phyloP scores from a whole-genome alignment of 163 green algal genomes.

The Scenedesmus sp. region DNA sequence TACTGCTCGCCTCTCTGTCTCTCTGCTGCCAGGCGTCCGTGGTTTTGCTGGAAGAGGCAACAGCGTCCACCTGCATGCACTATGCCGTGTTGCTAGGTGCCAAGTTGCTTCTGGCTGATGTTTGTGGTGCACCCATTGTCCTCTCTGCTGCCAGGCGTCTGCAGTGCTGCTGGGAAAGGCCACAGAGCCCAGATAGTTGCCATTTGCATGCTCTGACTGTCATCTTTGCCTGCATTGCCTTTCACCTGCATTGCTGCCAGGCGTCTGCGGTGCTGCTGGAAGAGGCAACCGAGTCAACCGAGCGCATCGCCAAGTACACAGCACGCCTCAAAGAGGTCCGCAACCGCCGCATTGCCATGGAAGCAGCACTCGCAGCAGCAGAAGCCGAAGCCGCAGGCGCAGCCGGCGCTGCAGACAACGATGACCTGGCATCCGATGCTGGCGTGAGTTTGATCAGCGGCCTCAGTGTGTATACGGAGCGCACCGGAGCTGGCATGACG shows the following conservation, averaged over 20 bases:
- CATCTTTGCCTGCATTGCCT: not conserved
- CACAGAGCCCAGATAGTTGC: no score
- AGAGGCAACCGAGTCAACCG: constrained; percentile 30
- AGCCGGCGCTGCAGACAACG: constrained; percentile 9
- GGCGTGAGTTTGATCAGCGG: constrained; percentile 69
- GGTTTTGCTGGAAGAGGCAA: no score
- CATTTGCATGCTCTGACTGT: not conserved
- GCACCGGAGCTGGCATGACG: not conserved
- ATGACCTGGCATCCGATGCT: constrained; percentile 59
- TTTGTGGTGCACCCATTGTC: no score
- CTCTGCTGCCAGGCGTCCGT: no score
- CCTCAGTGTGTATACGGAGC: constrained; percentile 71
- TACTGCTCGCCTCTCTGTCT: no score
- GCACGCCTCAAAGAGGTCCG: constrained; percentile 75
- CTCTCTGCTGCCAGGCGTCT: not conserved
- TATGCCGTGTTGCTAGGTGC: no score
- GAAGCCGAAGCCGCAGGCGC: constrained; percentile 39
- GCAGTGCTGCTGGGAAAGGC: not conserved
- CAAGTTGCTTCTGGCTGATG: no score
- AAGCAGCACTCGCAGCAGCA: constrained; percentile 60
- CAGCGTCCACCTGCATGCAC: no score
- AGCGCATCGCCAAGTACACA: constrained; percentile 78
- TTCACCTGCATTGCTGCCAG: not conserved
- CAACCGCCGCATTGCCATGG: constrained; percentile 65
- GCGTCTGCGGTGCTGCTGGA: constrained; percentile 9